Evolutionary conservation across 768 basidiomycete genomes (phyloP), one percentile per base, ranked within the genome.

Genomic region (Collybia sordida): DNA sequence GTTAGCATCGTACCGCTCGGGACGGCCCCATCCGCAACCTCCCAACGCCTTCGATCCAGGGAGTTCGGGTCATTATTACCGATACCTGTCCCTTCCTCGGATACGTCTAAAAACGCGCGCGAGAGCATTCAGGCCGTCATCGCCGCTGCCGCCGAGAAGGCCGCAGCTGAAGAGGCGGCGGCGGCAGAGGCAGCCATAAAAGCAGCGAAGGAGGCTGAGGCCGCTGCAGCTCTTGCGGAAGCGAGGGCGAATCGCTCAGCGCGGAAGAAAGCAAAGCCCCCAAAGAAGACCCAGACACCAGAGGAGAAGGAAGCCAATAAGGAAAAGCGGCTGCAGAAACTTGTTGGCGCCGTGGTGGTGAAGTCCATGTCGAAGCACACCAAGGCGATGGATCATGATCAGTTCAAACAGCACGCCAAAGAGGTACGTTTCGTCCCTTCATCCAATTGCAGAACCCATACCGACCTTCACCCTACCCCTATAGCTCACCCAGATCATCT

Each of bases 391-490:
- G 80, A 84, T 48, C 79, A 81, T 43, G 93, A 97, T 6, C 65
- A 75, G 46, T 98, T 98, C 80, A 99, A 99, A 77, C 86, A 86
- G 63, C 85, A 97, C 63, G 97, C 97, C 2, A 93, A 93, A 64
- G 93, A 98, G 82, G 96, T 93, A 3, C 24, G 47, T 47, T 27
- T 31, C 42, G 47, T 38, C 39, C 2, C 49, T 21, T 24, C 45
- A 28, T n/a, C 46, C 11, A 34, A 31, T 12, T 42, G 6, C 3
- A 36, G 3, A 7, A 21, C 2, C n/a, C 17, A 17, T 35, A 34
- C 24, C 24, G 12, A 35, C 18, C n/a, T n/a, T n/a, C n/a, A 27
- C 22, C 22, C 24, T 31, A 24, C 45, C 24, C 50, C n/a, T 53
- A 18, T 12, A 97, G 95, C 74, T 97, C 53, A 93, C 93, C 0